These are phyloP conservation scores for Orbilia oligospora DNA, from an alignment of 2,329 filamentous ascomycete genomes.

Conservation along the genomic window DNA sequence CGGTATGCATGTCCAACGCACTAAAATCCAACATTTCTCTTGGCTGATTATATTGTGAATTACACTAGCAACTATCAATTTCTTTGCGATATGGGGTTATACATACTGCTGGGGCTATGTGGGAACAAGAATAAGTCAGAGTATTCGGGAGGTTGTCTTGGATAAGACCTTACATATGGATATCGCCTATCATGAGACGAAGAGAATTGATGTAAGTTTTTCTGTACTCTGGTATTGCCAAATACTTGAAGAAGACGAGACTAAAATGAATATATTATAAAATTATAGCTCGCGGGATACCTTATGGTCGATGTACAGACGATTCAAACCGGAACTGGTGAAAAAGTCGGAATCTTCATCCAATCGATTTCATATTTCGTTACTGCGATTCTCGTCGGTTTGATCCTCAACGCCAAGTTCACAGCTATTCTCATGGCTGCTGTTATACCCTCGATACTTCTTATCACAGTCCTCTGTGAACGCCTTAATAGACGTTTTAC, in stretches of 20 bases:
- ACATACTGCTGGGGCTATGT: constrained; percentile 70
- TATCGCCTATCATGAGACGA: constrained; percentile 71
- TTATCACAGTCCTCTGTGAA: constrained; percentile 70
- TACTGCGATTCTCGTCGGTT: constrained; percentile 77
- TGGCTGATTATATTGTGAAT: constrained; percentile 29
- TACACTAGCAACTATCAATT: constrained; percentile 65
- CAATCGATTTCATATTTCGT: constrained; percentile 77
- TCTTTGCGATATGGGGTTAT: constrained; percentile 70
- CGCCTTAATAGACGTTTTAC: constrained; percentile 67
- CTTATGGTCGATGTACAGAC: constrained; percentile 77
- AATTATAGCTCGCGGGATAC: constrained; percentile 73
- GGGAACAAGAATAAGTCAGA: constrained; percentile 70
- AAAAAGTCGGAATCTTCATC: constrained; percentile 78
- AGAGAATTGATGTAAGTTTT: constrained; percentile 70
- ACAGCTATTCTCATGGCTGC: constrained; percentile 74
- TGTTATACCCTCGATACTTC: constrained; percentile 70
- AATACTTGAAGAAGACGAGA: not conserved
- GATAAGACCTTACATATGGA: constrained; percentile 71
- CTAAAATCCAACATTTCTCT: constrained; percentile 53
- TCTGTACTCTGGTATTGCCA: not conserved
- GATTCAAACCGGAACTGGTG: constrained; percentile 77
- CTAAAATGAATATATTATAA: constrained; percentile 67
- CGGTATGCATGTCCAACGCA: constrained; percentile 40
- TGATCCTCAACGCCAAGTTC: constrained; percentile 75
- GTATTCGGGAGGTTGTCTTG: constrained; percentile 69